These are phyloP conservation scores for Beauveria sp. DNA, from an alignment of 2,329 filamentous ascomycete genomes.

Conservation along the genomic window DNA sequence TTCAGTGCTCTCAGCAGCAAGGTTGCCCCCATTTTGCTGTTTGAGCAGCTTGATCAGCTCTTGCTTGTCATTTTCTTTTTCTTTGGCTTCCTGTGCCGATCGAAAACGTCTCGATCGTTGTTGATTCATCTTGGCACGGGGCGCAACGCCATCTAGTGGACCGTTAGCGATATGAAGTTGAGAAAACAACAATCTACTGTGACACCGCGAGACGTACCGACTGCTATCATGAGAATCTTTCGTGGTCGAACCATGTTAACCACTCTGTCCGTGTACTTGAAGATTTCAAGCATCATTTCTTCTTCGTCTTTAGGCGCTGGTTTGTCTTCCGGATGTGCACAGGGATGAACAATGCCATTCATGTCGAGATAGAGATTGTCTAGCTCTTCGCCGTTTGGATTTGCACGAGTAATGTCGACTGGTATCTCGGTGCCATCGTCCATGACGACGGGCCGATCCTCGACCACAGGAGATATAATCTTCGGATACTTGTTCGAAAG, in stretches of 20 bases:
- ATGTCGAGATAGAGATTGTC: constrained; percentile 98
- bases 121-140: constrained; percentile 99
- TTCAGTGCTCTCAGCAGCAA: constrained; percentile 54
- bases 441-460: constrained; percentile 74
- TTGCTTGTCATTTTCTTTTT: constrained; percentile 86
- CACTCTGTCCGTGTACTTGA: constrained; percentile 96
- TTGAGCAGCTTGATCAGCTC: constrained; percentile 80
- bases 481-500: constrained; percentile 96
- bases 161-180: constrained; percentile 19
- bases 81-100: constrained; percentile 85
- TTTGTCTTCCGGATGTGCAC: constrained; percentile 91
- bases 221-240: constrained; percentile 94
- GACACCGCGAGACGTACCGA: constrained; percentile 51
- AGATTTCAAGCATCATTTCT: constrained; percentile 99
- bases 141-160: constrained; percentile 78
- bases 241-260: constrained; percentile 97
- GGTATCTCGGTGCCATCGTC: constrained; percentile 76
- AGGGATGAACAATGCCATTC: constrained; percentile 99
- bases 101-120: constrained; percentile 94
- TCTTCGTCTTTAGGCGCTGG: constrained; percentile 89
- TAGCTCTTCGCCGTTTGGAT: constrained; percentile 96
- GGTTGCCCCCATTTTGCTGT: constrained; percentile 62
- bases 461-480: constrained; percentile 85
- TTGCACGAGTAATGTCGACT: constrained; percentile 74
- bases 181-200: not conserved